These are phyloP conservation scores for Ensete ventricosum DNA, from an alignment of 176 grass and related monocot species.

Conservation along the genomic window DNA sequence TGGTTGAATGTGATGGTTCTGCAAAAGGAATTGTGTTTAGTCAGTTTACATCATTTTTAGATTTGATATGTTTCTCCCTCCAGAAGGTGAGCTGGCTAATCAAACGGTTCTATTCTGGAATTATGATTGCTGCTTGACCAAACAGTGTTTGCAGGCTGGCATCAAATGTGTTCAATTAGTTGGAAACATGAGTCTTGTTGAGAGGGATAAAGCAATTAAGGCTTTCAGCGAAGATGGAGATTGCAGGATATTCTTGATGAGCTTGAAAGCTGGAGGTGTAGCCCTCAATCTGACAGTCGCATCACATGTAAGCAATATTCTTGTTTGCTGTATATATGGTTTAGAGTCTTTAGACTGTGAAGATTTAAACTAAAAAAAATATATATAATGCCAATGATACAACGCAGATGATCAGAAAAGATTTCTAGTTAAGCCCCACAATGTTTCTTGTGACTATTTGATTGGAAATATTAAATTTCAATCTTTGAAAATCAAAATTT, in stretches of 20 bases:
- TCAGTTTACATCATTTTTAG: constrained; percentile 90
- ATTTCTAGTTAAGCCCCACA: neutral
- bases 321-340: neutral
- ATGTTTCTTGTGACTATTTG: neutral
- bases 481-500: neutral
- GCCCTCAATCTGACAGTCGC: constrained; percentile 89
- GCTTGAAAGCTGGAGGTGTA: constrained; percentile 93
- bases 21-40: constrained; percentile 97
- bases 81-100: constrained; percentile 33
- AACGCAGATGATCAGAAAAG: neutral
- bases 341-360: neutral
- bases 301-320: constrained; percentile 57
- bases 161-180: constrained; percentile 79
- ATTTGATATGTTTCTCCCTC: constrained; percentile 81
- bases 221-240: constrained; percentile 63
- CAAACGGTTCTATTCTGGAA: neutral
- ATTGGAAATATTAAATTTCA: too few species aligned
- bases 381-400: neutral
- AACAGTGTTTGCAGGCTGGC: constrained; percentile 48
- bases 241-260: constrained; percentile 90
- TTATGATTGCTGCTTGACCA: neutral
- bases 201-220: constrained; percentile 84
- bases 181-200: constrained; percentile 64
- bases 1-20: constrained; percentile 85
- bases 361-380: neutral